phyloP scores from a whole-genome alignment of 345 rosid species.

The Gossypium anomalum region DNA sequence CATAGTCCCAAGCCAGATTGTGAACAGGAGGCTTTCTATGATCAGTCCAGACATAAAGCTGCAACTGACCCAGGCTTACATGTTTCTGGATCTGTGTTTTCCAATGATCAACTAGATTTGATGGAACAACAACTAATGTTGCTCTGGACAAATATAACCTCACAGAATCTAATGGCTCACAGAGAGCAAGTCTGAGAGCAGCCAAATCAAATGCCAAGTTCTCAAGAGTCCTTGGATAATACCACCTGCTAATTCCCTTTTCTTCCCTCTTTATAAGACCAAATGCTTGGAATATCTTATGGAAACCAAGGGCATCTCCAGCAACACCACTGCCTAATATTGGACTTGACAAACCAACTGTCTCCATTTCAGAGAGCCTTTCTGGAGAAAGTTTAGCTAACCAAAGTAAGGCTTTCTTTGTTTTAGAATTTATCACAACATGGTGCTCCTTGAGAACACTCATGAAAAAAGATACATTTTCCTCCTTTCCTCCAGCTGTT shows the following conservation, averaged over 20 bases:
- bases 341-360: constrained; percentile 71
- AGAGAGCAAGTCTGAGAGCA: constrained; percentile 74
- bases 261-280: constrained; percentile 66
- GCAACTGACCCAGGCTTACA: constrained; percentile 70
- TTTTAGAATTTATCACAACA: constrained; percentile 42
- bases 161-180: constrained; percentile 66
- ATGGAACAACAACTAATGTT: constrained; percentile 83
- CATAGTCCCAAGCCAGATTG: constrained; percentile 95
- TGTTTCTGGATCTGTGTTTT: constrained; percentile 78
- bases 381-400: constrained; percentile 63
- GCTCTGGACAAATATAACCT: constrained; percentile 88
- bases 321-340: constrained; percentile 38
- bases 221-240: constrained; percentile 61
- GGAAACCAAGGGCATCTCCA: constrained; percentile 40
- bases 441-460: constrained; percentile 65
- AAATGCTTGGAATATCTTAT: constrained; percentile 71
- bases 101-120: constrained; percentile 95
- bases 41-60: constrained; percentile 72
- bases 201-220: constrained; percentile 81
- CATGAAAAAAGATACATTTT: constrained; percentile 70
- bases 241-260: constrained; percentile 66
- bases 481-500: constrained; percentile 46
- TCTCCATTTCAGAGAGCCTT: constrained; percentile 76
- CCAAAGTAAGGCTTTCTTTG: constrained; percentile 76
- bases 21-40: constrained; percentile 62